Evolutionary conservation across 2,329 filamentous ascomycete genomes (phyloP).

Genomic region (Verticillium alfalfae): DNA sequence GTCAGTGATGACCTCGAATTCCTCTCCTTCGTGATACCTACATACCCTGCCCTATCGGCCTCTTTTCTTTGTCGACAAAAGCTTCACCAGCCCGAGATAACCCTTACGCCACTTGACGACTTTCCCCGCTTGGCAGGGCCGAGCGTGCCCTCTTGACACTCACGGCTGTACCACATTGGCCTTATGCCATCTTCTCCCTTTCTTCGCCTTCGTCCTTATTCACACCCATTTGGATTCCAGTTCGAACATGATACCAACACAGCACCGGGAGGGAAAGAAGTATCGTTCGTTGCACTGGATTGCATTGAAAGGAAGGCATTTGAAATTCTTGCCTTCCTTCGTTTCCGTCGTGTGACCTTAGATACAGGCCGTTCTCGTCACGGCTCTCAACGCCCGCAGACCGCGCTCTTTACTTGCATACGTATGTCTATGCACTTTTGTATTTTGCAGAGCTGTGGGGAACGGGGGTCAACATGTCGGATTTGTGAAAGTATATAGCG

Average conservation of each 20-base stretch:
- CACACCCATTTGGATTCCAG: slow-evolving; percentile 9
- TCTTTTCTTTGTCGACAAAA: slow-evolving; percentile 10
- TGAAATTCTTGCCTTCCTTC: neutral
- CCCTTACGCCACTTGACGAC: neutral
- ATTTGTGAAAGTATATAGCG: neutral
- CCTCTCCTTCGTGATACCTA: neutral
- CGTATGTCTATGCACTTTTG: neutral
- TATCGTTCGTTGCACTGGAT: neutral
- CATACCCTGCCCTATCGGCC: slow-evolving; percentile 2
- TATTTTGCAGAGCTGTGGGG: neutral
- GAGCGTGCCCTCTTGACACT: neutral
- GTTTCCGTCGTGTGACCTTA: neutral
- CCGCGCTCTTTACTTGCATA: neutral
- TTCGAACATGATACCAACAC: slow-evolving; percentile 14
- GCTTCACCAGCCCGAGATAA: slow-evolving; percentile 1
- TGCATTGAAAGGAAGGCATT: neutral
- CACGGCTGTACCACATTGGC: slow-evolving; percentile 4
- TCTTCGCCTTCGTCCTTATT: neutral
- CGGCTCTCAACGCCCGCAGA: neutral
- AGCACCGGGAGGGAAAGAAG: neutral
- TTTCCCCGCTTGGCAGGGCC: neutral
- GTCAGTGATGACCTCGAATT: slow-evolving; percentile 16
- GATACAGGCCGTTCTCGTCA: neutral
- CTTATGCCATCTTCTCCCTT: neutral
- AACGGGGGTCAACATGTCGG: neutral